These are phyloP conservation scores for Polyrhizophydium stewartii DNA, from an alignment of 371 early-diverging fungal species.

Conservation along the genomic window DNA sequence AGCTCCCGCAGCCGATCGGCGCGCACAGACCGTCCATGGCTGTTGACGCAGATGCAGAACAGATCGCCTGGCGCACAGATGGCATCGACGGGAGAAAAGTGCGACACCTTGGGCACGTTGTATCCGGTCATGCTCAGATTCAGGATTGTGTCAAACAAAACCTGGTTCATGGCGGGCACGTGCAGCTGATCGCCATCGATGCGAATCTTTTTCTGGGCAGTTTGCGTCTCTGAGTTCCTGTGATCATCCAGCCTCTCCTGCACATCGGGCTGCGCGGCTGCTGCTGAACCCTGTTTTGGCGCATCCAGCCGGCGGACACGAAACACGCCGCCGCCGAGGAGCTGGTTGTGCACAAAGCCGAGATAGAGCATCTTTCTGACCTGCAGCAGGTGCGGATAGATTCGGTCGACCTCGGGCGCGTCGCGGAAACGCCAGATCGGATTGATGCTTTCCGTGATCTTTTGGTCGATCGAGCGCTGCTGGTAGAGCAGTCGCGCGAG, in stretches of 20 bases:
- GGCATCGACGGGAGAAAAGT: background rate
- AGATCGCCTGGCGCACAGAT: background rate
- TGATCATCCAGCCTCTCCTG: too few relatives aligned
- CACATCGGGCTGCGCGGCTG: too few relatives aligned
- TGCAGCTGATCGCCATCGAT: background rate
- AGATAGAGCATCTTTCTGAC: background rate
- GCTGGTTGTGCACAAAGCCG: background rate
- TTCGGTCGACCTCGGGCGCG: background rate
- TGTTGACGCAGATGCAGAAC: constrained; percentile 1
- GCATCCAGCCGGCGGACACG: background rate
- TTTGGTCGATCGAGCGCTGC: background rate
- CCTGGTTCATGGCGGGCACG: background rate
- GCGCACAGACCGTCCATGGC: background rate
- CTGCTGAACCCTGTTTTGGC: background rate
- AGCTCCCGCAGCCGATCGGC: background rate
- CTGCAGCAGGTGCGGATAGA: background rate
- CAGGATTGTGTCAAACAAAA: background rate
- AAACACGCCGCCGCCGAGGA: background rate
- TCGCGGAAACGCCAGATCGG: background rate
- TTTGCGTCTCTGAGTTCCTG: too few relatives aligned
- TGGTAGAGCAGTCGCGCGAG: background rate
- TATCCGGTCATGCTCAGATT: background rate
- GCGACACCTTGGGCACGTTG: constrained; percentile 4
- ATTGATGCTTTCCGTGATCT: background rate
- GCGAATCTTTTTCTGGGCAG: too few relatives aligned